These are phyloP conservation scores for Penicillium alfredii DNA, from an alignment of 495 filamentous ascomycete genomes.

Conservation along the genomic window DNA sequence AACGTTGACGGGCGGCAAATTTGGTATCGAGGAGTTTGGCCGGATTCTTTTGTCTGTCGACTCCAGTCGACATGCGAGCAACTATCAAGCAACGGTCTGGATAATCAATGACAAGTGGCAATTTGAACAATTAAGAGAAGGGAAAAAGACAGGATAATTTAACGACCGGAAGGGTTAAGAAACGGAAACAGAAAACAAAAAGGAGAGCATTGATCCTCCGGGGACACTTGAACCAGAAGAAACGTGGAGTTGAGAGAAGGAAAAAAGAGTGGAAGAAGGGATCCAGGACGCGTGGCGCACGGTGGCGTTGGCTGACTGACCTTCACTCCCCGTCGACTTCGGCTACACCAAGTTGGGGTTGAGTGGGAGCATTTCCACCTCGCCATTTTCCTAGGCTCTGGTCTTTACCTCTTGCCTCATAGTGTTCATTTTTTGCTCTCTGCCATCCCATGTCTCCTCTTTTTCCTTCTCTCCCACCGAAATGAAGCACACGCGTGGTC, in stretches of 20 bases:
- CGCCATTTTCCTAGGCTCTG: too few relatives aligned
- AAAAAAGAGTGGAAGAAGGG: constrained; percentile 7
- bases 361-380: too few relatives aligned
- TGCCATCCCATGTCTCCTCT: background rate
- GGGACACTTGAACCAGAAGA: too few relatives aligned
- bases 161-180: constrained; percentile 23
- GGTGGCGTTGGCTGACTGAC: constrained; percentile 1
- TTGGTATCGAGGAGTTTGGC: constrained; percentile 13
- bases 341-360: too few relatives aligned
- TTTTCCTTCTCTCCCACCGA: constrained; percentile 1
- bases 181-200: constrained; percentile 1
- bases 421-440: background rate
- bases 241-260: too few relatives aligned
- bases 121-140: constrained; percentile 12
- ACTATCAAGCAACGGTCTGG: constrained; percentile 12
- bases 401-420: too few relatives aligned
- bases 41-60: constrained; percentile 29
- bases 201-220: constrained; percentile 30
- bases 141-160: constrained; percentile 13
- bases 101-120: constrained; percentile 10
- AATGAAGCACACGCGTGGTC: constrained; percentile 38
- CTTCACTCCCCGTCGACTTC: too few relatives aligned
- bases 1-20: constrained; percentile 29
- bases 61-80: constrained; percentile 48
- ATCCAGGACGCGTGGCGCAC: background rate